A percentile compares a stretch with the other conserved stretches of the same genome.
Evolutionary conservation across 352 stramenopile species (phyloP).

Genomic region (Globisporangium polare): DNA sequence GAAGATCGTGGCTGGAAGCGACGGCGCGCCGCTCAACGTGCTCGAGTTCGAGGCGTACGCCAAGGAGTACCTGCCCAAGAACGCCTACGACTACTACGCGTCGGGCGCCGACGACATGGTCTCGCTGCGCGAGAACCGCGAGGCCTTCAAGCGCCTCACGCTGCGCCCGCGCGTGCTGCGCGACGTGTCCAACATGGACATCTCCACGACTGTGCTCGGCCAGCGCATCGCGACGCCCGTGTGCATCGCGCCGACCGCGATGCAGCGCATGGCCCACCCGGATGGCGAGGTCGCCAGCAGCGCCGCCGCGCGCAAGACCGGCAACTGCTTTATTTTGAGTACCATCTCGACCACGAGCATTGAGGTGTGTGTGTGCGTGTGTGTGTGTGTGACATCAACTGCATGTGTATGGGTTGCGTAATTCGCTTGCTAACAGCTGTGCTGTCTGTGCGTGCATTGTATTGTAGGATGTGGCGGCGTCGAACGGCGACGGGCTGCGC

Average conservation of each 20-base stretch:
- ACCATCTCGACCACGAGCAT: conserved; percentile 91
- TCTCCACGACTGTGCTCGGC: conserved; percentile 90
- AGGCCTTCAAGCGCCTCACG: conserved; percentile 91
- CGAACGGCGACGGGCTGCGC: conserved; percentile 77
- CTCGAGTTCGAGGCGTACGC: conserved; percentile 90
- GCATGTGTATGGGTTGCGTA: not conserved
- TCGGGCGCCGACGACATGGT: conserved; percentile 93
- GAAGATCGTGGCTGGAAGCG: conserved; percentile 74
- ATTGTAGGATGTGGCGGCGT: conserved; percentile 43
- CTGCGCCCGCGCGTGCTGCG: conserved; percentile 93
- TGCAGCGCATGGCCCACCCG: conserved; percentile 95
- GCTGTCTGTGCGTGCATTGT: not conserved
- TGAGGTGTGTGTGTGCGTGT: conserved; percentile 58
- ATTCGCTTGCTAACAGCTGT: not conserved
- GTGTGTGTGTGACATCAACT: not conserved
- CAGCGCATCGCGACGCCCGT: conserved; percentile 90
- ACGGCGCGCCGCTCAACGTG: conserved; percentile 80
- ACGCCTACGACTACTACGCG: conserved; percentile 91
- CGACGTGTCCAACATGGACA: conserved; percentile 91
- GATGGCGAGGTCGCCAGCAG: conserved; percentile 90
- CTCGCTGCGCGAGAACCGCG: conserved; percentile 67
- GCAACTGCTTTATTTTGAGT: conserved; percentile 91
- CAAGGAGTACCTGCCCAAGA: conserved; percentile 87
- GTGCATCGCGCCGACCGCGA: conserved; percentile 89
- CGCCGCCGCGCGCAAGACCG: conserved; percentile 74